Evolutionary conservation across 345 rosid genomes (phyloP).

Genomic region (Physaria fendleri): DNA sequence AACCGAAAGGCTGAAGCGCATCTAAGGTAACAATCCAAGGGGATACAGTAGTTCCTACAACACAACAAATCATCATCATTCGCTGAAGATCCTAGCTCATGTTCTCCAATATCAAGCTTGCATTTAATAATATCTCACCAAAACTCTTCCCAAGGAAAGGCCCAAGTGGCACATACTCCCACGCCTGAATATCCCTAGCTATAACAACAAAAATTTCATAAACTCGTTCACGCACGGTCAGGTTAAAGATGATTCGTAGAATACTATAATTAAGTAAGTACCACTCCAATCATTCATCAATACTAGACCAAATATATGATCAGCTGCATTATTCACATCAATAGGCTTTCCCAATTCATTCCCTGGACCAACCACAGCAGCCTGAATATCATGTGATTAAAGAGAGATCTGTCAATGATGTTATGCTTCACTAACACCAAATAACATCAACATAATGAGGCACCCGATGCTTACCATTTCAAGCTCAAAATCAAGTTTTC

Average conservation of each 20-base stretch:
- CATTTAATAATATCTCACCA: slow-evolving; percentile 42
- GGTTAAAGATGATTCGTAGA: slow-evolving; percentile 1
- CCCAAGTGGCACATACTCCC: slow-evolving; percentile 99
- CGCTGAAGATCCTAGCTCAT: not conserved
- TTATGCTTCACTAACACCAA: slow-evolving; percentile 1
- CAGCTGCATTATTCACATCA: slow-evolving; percentile 64
- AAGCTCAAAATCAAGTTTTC: slow-evolving; percentile 91
- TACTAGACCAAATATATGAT: too few relatives aligned
- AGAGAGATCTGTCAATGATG: not conserved
- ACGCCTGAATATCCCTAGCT: slow-evolving; percentile 98
- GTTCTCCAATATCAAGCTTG: not conserved
- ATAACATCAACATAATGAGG: not conserved
- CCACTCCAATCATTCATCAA: too few relatives aligned
- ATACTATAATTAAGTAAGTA: too few relatives aligned
- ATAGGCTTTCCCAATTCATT: slow-evolving; percentile 82
- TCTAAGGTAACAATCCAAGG: slow-evolving; percentile 99
- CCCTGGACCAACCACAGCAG: slow-evolving; percentile 94
- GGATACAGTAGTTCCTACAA: slow-evolving; percentile 79
- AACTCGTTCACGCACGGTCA: not conserved
- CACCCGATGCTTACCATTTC: slow-evolving; percentile 66
- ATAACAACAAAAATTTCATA: slow-evolving; percentile 24
- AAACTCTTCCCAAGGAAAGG: slow-evolving; percentile 96
- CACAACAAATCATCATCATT: slow-evolving; percentile 20
- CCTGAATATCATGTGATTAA: slow-evolving; percentile 38
- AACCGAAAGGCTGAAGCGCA: slow-evolving; percentile 82